Evolutionary conservation across 805 yeast species (phyloP).

Genomic region (Yamadazyma olivae): DNA sequence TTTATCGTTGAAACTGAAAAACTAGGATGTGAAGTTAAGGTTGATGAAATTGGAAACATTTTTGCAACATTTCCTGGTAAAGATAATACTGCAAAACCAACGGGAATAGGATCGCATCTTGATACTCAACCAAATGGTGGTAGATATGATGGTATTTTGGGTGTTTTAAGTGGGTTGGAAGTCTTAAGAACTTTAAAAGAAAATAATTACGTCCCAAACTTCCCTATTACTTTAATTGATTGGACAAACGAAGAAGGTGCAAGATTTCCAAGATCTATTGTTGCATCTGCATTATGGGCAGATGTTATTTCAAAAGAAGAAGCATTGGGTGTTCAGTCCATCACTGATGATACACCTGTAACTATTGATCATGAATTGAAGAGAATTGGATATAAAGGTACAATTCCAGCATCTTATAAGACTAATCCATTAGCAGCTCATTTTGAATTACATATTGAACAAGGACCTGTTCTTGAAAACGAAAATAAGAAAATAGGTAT

Average conservation of each 20-base stretch:
- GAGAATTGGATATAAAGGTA: conserved; percentile 62
- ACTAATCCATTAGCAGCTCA: conserved; percentile 59
- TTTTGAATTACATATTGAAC: conserved; percentile 71
- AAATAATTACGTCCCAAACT: conserved; percentile 52
- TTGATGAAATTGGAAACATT: conserved; percentile 66
- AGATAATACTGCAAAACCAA: conserved; percentile 46
- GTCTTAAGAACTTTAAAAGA: conserved; percentile 62
- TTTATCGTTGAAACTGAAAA: conserved; percentile 46
- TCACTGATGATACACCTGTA: conserved; percentile 41
- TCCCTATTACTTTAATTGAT: conserved; percentile 57
- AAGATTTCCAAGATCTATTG: conserved; percentile 60
- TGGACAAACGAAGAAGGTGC: conserved; percentile 82
- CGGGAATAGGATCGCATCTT: conserved; percentile 66
- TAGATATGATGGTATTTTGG: conserved; percentile 66
- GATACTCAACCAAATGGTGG: conserved; percentile 79
- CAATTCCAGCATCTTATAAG: conserved; percentile 42
- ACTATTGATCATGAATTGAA: conserved; percentile 51
- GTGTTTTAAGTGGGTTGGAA: conserved; percentile 64
- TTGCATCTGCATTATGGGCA: conserved; percentile 67
- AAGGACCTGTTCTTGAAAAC: conserved; percentile 67
- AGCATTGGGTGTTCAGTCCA: conserved; percentile 48
- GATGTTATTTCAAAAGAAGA: conserved; percentile 45
- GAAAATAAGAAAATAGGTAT: conserved; percentile 55
- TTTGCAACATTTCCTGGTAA: conserved; percentile 62
- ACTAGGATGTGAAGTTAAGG: conserved; percentile 53